Percentiles rank a stretch among this genome's conserved stretches.
Evolutionary conservation across 148 eudicot genomes (phyloP).

Genomic region (Rhododendron mucronatum): DNA sequence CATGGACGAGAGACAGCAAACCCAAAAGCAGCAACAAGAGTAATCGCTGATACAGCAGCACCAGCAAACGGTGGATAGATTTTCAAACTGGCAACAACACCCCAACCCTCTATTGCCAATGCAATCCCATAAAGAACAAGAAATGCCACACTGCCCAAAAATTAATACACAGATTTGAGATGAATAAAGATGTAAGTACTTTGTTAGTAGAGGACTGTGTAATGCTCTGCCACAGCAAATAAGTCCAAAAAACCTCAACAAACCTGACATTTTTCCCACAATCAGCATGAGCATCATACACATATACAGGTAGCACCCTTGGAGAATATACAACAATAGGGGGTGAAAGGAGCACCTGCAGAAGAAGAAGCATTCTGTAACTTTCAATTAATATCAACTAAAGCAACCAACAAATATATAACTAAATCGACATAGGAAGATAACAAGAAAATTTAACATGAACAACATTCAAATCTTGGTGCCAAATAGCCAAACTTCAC

Average conservation of each 20-base stretch:
- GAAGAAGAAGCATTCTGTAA: constrained; percentile 10
- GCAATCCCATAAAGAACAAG: constrained; percentile 94
- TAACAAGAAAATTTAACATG: not conserved
- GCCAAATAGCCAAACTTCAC: constrained; percentile 19
- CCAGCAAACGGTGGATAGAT: constrained; percentile 98
- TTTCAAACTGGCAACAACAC: constrained; percentile 95
- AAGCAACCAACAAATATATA: not conserved
- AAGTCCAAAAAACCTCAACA: constrained; percentile 24
- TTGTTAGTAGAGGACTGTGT: not conserved
- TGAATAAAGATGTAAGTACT: not conserved
- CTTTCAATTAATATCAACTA: constrained; percentile 3
- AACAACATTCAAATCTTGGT: constrained; percentile 7
- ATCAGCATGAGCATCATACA: constrained; percentile 99
- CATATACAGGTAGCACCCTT: constrained; percentile 95
- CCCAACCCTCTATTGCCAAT: constrained; percentile 97
- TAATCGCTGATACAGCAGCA: constrained; percentile 98
- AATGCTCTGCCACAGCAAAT: not conserved
- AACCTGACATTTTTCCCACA: constrained; percentile 96
- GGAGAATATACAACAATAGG: constrained; percentile 98
- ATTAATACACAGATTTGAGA: constrained; percentile 14
- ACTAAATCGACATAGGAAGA: not conserved
- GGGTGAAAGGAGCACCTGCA: constrained; percentile 98
- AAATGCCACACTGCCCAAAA: constrained; percentile 71
- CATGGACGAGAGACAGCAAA: constrained; percentile 99
- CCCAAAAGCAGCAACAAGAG: constrained; percentile 94